Evolutionary conservation across 768 basidiomycete species (phyloP), one percentile per base, ranked within the genome.

Genomic region (Crassisporium funariophilum): DNA sequence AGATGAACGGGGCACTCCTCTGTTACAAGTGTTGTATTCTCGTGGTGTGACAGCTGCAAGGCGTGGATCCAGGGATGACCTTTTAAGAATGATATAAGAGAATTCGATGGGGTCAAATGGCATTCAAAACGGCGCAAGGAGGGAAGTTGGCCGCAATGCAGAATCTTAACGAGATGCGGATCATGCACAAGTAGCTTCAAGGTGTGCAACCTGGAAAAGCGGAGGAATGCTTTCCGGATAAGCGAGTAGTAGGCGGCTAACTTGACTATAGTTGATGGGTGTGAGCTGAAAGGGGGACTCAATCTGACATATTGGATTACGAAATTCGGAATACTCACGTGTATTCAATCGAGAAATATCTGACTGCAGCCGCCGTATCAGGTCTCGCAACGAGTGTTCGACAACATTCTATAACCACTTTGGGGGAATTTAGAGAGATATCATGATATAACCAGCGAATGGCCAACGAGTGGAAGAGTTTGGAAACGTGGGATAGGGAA

Each of bases 91-190:
- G 52, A 25, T 42, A 68, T 58, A 29, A 73, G 58, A 1, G 58
- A 46, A 20, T 41, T 34, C 2, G 64, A 66, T 34, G 69, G 65
- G 17, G 63, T 58, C 19, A 71, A 61, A 36, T 61, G 59, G 47
- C 68, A 72, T 49, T 70, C 66, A 52, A 74, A 70, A 36, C 66
- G 66, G 20, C 49, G 53, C 13, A 74, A 63, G 1, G 46, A 46
- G 16, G 62, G 66, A 22, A 72, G 62, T 8, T 40, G 7, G 7
- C 11, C 36, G 48, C 47, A 52, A 33, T 49, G 40, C 16, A 49
- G 48, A 38, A 67, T 58, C 15, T 49, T 47, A 41, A 58, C 53
- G 53, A 63, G 63, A 25, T 52, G 44, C 12, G 64, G 60, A 49
- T 71, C 69, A 34, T 62, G 44, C 17, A 68, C 66, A 43, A 66